Evolutionary conservation across 257 asterid genomes (phyloP).

Genomic region (Knoxia roxburghii): DNA sequence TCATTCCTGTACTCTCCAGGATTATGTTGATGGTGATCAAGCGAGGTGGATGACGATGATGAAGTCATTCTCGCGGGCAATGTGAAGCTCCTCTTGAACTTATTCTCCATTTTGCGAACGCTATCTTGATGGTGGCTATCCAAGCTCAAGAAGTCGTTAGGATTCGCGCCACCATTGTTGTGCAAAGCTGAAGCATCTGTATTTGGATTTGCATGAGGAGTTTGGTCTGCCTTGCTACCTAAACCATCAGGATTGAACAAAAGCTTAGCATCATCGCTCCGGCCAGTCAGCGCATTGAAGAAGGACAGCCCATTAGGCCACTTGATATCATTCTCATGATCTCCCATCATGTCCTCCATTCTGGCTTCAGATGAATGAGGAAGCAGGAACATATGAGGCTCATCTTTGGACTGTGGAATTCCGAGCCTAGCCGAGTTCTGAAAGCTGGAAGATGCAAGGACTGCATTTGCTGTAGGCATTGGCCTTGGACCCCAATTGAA

Average conservation of each 20-base stretch:
- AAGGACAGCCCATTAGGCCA: constrained; percentile 90
- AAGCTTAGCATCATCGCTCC: constrained; percentile 65
- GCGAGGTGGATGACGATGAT: constrained; percentile 74
- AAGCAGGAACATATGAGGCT: constrained; percentile 70
- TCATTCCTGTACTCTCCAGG: constrained; percentile 68
- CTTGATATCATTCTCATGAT: constrained; percentile 73
- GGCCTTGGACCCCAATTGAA: constrained; percentile 87
- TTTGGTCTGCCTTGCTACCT: constrained; percentile 36
- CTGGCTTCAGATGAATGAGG: constrained; percentile 69
- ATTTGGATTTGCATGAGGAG: constrained; percentile 24
- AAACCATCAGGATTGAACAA: constrained; percentile 55
- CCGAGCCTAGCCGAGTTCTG: constrained; percentile 50
- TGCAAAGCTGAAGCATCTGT: constrained; percentile 39
- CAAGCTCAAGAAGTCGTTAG: constrained; percentile 69
- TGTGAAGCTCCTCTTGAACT: constrained; percentile 78
- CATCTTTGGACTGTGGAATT: constrained; percentile 54
- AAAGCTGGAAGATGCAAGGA: constrained; percentile 49
- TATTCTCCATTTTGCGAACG: constrained; percentile 54
- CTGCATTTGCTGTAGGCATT: constrained; percentile 36
- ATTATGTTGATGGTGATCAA: constrained; percentile 51
- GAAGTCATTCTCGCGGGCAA: constrained; percentile 77
- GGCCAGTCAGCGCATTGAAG: constrained; percentile 74
- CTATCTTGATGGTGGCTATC: constrained; percentile 56
- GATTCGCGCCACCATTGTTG: constrained; percentile 23
- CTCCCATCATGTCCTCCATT: constrained; percentile 56